Conservation (phyloP, 768 basidiomycete species). For the Xerocomellus intermedius region DNA sequence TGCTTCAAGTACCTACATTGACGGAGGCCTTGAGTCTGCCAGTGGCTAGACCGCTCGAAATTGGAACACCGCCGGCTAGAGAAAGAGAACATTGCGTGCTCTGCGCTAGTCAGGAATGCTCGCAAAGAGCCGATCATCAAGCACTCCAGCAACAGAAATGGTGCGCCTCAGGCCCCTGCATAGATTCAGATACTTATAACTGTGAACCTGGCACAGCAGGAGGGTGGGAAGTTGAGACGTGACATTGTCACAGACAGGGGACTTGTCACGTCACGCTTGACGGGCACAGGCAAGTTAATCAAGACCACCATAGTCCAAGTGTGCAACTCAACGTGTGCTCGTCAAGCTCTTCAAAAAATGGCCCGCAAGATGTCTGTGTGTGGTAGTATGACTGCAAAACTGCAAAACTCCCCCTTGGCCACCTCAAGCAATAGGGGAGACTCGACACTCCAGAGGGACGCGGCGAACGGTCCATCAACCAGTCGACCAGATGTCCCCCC, state of each 20-base stretch:
- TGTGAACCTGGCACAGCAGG: not conserved
- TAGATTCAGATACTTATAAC: not conserved
- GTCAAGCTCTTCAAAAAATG: constrained; percentile 20
- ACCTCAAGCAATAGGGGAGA: constrained; percentile 9
- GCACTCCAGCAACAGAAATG: not conserved
- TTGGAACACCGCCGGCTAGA: constrained; percentile 14
- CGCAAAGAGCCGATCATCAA: not conserved
- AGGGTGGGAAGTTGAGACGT: constrained; percentile 14
- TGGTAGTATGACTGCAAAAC: constrained; percentile 24
- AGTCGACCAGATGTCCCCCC: constrained; percentile 20
- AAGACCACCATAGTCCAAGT: constrained; percentile 25
- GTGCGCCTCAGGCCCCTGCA: constrained; percentile 3
- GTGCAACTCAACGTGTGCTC: constrained; percentile 31
- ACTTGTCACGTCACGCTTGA: constrained; percentile 27
- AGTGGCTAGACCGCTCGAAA: constrained; percentile 9
- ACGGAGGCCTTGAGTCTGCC: not conserved
- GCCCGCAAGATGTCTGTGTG: constrained; percentile 27
- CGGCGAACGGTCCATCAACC: constrained; percentile 2
- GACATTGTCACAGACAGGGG: constrained; percentile 31
- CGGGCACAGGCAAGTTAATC: constrained; percentile 29
- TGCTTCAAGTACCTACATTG: not conserved
- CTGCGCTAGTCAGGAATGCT: not conserved
- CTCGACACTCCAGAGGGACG: constrained; percentile 1
- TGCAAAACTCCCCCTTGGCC: constrained; percentile 1
- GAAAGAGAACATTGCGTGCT: not conserved